A percentile compares a stretch with the other conserved stretches of the same genome.
These are phyloP conservation scores for Metschnikowia matae DNA, from an alignment of 805 yeast species.

Conservation along the genomic window DNA sequence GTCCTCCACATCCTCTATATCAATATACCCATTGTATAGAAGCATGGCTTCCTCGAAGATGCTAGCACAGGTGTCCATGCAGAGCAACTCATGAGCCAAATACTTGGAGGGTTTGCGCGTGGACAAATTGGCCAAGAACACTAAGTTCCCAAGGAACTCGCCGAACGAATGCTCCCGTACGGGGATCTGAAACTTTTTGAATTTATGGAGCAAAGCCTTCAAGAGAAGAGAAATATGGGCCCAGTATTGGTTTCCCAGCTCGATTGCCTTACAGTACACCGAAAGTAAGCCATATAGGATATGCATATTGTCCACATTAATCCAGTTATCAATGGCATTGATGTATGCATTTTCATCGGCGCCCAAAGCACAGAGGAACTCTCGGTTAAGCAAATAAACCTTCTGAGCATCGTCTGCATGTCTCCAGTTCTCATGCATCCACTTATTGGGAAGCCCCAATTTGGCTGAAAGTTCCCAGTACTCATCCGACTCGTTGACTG, in stretches of 20 bases:
- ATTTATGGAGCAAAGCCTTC: slow-evolving; percentile 16
- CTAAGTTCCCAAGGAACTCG: slow-evolving; percentile 22
- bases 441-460: slow-evolving; percentile 26
- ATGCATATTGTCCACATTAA: slow-evolving; percentile 16
- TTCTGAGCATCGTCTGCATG: slow-evolving; percentile 20
- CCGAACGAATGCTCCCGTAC: slow-evolving; percentile 20
- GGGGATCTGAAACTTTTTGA: slow-evolving; percentile 19
- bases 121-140: slow-evolving; percentile 6
- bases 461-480: slow-evolving; percentile 21
- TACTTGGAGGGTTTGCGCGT: not conserved
- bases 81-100: slow-evolving; percentile 7
- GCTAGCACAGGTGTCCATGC: not conserved
- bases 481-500: slow-evolving; percentile 13
- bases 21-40: slow-evolving; percentile 35
- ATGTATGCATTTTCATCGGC: slow-evolving; percentile 17
- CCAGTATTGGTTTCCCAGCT: slow-evolving; percentile 26
- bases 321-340: slow-evolving; percentile 23
- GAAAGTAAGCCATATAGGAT: slow-evolving; percentile 27
- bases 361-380: slow-evolving; percentile 20
- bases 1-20: slow-evolving; percentile 15
- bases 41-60: slow-evolving; percentile 20
- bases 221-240: slow-evolving; percentile 23
- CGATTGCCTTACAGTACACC: slow-evolving; percentile 25
- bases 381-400: slow-evolving; percentile 25
- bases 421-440: slow-evolving; percentile 23